Conservation (phyloP, 2,329 filamentous ascomycete species). For the Bipolaris gigantea region DNA sequence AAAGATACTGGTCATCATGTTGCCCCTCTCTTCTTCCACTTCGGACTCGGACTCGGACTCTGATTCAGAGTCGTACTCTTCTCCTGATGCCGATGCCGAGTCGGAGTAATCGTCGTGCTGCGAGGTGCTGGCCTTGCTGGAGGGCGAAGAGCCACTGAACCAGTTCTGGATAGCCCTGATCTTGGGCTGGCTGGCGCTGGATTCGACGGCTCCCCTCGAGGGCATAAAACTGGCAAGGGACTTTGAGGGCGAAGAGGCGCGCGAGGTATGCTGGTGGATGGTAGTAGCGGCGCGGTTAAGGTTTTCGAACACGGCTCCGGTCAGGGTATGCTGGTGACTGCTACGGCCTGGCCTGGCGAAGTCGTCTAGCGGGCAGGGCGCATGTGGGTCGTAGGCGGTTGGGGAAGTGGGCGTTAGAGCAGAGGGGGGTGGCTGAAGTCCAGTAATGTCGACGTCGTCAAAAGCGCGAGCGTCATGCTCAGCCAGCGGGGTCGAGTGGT, state of each 20-base stretch:
- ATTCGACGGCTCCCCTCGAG: constrained; percentile 35
- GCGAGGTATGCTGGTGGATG: constrained; percentile 45
- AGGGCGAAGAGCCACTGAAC: constrained; percentile 57
- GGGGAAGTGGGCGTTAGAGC: constrained; percentile 32
- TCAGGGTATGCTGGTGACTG: constrained; percentile 41
- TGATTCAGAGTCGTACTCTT: constrained; percentile 30
- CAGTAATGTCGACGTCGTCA: constrained; percentile 40
- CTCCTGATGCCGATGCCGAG: constrained; percentile 31
- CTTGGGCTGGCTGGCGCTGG: constrained; percentile 38
- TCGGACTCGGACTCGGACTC: constrained; percentile 21
- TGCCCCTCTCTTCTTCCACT: constrained; percentile 29
- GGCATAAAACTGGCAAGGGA: constrained; percentile 46
- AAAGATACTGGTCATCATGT: constrained; percentile 41
- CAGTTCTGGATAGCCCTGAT: constrained; percentile 50
- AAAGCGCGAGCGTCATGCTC: constrained; percentile 28
- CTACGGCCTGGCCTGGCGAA: constrained; percentile 24
- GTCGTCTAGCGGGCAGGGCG: constrained; percentile 33
- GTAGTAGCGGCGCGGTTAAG: constrained; percentile 43
- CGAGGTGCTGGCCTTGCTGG: constrained; percentile 50
- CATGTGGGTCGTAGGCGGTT: constrained; percentile 42
- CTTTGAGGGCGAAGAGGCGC: constrained; percentile 44
- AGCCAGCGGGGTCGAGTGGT: constrained; percentile 25
- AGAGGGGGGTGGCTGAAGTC: constrained; percentile 38
- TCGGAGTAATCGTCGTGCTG: constrained; percentile 35
- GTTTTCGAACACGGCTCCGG: constrained; percentile 44